Evolutionary conservation across 2,329 filamentous ascomycete species (phyloP).

Genomic region (Calonectria honghensis): DNA sequence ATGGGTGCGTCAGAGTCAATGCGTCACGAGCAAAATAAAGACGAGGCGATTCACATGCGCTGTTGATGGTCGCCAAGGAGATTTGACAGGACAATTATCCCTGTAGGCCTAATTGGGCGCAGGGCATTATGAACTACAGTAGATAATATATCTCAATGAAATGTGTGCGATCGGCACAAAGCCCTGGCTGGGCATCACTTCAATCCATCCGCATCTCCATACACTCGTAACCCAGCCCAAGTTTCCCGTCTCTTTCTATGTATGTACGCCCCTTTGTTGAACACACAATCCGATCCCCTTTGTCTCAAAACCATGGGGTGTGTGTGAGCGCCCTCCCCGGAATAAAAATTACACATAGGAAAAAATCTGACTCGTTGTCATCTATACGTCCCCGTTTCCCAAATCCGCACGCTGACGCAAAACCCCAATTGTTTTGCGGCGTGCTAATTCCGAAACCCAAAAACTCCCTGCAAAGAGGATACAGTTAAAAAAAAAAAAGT

Average conservation of each 20-base stretch:
- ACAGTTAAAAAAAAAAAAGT: not conserved
- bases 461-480: conserved; percentile 31
- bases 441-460: conserved; percentile 27
- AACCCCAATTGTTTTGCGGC: conserved; percentile 18
- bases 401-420: conserved; percentile 17
- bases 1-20: not conserved
- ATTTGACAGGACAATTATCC: conserved; percentile 9
- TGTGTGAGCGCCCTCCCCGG: not conserved
- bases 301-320: not conserved
- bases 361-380: conserved; percentile 27
- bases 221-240: conserved; percentile 15
- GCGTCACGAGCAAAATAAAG: not conserved
- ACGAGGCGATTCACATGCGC: not conserved
- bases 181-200: conserved; percentile 20
- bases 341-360: conserved; percentile 21
- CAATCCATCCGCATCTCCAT: conserved; percentile 20
- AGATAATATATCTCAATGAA: conserved; percentile 18
- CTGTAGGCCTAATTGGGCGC: not conserved
- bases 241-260: not conserved
- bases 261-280: conserved; percentile 9
- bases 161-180: conserved; percentile 18
- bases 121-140: conserved; percentile 15
- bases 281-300: not conserved
- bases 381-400: conserved; percentile 25
- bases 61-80: not conserved